These are phyloP conservation scores for Coemansia sp. DNA, from an alignment of 192 early-diverging fungal genomes.

Conservation along the genomic window DNA sequence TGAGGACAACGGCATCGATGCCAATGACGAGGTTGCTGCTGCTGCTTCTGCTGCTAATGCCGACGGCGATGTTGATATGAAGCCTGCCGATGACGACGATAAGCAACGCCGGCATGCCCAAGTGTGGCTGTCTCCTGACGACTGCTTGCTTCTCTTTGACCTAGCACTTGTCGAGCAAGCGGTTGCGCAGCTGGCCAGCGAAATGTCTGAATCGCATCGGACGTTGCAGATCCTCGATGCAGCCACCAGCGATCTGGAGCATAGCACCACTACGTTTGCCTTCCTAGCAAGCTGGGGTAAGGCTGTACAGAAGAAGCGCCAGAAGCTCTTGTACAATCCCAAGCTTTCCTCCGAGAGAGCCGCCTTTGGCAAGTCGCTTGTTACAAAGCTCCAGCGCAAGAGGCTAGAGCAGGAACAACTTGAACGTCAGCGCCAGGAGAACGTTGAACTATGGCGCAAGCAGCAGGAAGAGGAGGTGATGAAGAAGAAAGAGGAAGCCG, in stretches of 20 bases:
- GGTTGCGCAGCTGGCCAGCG: constrained; percentile 77
- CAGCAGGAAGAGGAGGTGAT: constrained; percentile 58
- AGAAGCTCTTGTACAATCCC: constrained; percentile 61
- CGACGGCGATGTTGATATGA: not conserved
- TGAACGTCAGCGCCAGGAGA: constrained; percentile 59
- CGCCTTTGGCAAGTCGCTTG: constrained; percentile 63
- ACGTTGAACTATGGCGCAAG: constrained; percentile 58
- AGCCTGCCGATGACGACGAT: not conserved
- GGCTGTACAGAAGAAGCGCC: constrained; percentile 45
- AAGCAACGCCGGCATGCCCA: constrained; percentile 4
- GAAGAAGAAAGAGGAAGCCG: constrained; percentile 37
- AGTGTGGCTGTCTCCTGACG: constrained; percentile 38
- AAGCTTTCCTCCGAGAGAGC: constrained; percentile 67
- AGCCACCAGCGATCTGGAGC: constrained; percentile 64
- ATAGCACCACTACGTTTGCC: constrained; percentile 32
- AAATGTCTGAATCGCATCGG: constrained; percentile 66
- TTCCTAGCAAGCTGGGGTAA: constrained; percentile 39
- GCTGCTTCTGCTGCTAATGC: not conserved
- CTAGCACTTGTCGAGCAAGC: constrained; percentile 85
- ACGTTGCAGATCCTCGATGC: constrained; percentile 60
- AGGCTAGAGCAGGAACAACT: constrained; percentile 62
- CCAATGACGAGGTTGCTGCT: not conserved
- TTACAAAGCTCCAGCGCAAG: constrained; percentile 59
- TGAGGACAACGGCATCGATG: not conserved
- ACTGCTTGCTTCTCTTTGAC: constrained; percentile 65